Conservation (phyloP, 2,329 filamentous ascomycete species). For the Fusarium annulatum region DNA sequence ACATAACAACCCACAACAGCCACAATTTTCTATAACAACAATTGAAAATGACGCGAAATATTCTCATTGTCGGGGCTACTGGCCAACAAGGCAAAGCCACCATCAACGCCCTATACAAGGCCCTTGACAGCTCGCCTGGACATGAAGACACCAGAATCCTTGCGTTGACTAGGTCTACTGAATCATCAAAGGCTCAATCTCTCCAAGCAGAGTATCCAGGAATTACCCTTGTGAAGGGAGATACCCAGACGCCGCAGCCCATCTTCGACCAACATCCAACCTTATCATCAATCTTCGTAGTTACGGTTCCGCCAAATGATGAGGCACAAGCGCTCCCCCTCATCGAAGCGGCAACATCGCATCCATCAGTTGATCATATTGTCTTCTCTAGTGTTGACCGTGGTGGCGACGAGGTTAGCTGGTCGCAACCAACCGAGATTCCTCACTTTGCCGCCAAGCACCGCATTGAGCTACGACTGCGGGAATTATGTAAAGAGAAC, state of each 20-base stretch:
- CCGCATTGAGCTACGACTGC: slow-evolving; percentile 27
- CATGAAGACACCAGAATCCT: neutral
- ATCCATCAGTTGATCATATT: slow-evolving; percentile 27
- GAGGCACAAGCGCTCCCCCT: slow-evolving; percentile 41
- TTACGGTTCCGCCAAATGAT: slow-evolving; percentile 44
- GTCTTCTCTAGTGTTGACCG: slow-evolving; percentile 36
- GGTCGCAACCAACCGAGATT: slow-evolving; percentile 24
- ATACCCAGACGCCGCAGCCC: neutral
- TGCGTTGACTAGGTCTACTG: slow-evolving; percentile 15
- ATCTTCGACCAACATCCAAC: slow-evolving; percentile 38
- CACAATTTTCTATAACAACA: accelerated
- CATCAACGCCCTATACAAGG: slow-evolving; percentile 11
- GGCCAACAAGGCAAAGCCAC: slow-evolving; percentile 35
- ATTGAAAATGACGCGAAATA: slow-evolving; percentile 6
- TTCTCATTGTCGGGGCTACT: slow-evolving; percentile 27
- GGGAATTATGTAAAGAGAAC: neutral
- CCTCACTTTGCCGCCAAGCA: slow-evolving; percentile 38
- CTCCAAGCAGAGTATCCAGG: neutral
- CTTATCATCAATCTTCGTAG: slow-evolving; percentile 42
- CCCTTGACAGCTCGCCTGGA: accelerated
- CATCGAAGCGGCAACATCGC: slow-evolving; percentile 34
- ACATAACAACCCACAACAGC: too few relatives aligned
- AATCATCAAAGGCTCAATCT: neutral
- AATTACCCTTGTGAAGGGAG: slow-evolving; percentile 23
- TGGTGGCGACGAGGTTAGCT: slow-evolving; percentile 18